Evolutionary conservation across 306 rosid species (phyloP), one percentile per base, ranked within the genome.

Genomic region (Vigna nakashimae): DNA sequence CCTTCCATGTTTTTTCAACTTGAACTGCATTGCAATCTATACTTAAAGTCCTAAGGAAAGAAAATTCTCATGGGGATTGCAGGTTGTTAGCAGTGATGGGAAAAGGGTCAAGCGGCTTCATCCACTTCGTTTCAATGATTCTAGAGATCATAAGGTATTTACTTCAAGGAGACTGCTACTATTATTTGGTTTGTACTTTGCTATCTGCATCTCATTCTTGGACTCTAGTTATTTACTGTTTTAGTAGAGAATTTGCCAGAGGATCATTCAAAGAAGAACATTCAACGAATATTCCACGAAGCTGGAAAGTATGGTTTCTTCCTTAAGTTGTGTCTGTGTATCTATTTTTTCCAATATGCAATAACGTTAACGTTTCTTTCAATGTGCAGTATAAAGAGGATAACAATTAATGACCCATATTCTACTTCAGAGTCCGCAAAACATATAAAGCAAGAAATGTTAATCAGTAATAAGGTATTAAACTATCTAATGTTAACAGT

Each of bases 181-280:
- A 43, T 28, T 26, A 9, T 28, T 15, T 79, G 8, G 69, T 74
- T 45, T 64, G 7, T 55, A 32, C 11, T 62, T 30, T 72, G 36
- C 63, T 76, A 65, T 80, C 36, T 26, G 83, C 38, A 12, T 76
- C 88, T 92, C 83, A 87, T 84, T 67, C 81, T 78, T 79, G 88
- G 84, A 65, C 77, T 86, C 82, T 74, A 96, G 99, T 88, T 87
- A 80, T 93, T 17, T 79, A 96, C 99, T 88, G 98, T 96, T 81
- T 77, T 96, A 91, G 97, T 84, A 73, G 99, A 96, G 84, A 89
- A 96, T 81, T 87, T 96, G 79, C 98, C 99, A 0, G 97, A 84
- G 81, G 90, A 96, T 78, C 93, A 89, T 90, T 90, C 98, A 57
- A 82, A 73, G 89, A 94, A 87, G 82, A 96, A 93, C 84, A 84